Percentiles rank a stretch among this genome's conserved stretches.
These are phyloP conservation scores for Pezicula rhizophila DNA, from an alignment of 2,329 filamentous ascomycete genomes.

Conservation along the genomic window DNA sequence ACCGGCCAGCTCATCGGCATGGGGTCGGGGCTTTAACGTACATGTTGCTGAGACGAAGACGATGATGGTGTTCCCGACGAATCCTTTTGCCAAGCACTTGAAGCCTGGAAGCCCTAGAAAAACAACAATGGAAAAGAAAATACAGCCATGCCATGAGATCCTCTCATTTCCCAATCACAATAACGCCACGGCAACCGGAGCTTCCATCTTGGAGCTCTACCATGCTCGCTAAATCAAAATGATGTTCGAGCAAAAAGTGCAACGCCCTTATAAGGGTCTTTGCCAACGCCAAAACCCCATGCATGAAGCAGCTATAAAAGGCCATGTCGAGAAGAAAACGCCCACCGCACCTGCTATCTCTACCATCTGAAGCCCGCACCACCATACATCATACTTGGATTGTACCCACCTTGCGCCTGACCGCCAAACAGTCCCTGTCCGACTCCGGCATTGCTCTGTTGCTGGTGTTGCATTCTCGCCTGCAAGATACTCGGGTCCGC, in stretches of 20 bases:
- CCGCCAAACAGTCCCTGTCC: slow-evolving; percentile 87
- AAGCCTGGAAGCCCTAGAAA: slow-evolving; percentile 17
- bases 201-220: slow-evolving; percentile 32
- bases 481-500: slow-evolving; percentile 99
- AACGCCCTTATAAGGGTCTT: slow-evolving; percentile 22
- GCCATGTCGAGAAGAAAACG: slow-evolving; percentile 17
- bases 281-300: slow-evolving; percentile 21
- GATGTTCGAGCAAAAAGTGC: slow-evolving; percentile 24
- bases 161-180: slow-evolving; percentile 22
- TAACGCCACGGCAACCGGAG: slow-evolving; percentile 28
- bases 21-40: slow-evolving; percentile 54
- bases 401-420: slow-evolving; percentile 93
- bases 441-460: slow-evolving; percentile 74
- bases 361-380: slow-evolving; percentile 67
- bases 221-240: slow-evolving; percentile 43
- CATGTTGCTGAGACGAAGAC: slow-evolving; percentile 57
- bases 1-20: slow-evolving; percentile 34
- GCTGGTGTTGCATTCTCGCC: slow-evolving; percentile 88
- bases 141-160: slow-evolving; percentile 21
- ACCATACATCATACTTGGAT: slow-evolving; percentile 75
- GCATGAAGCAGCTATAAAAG: slow-evolving; percentile 25
- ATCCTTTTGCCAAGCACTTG: slow-evolving; percentile 19
- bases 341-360: slow-evolving; percentile 21
- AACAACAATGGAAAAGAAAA: slow-evolving; percentile 17
- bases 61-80: slow-evolving; percentile 62